Evolutionary conservation across 225 moss, liverwort and hornwort genomes (phyloP), one percentile per base, ranked within the genome.

Genomic region (Ulota crispa): DNA sequence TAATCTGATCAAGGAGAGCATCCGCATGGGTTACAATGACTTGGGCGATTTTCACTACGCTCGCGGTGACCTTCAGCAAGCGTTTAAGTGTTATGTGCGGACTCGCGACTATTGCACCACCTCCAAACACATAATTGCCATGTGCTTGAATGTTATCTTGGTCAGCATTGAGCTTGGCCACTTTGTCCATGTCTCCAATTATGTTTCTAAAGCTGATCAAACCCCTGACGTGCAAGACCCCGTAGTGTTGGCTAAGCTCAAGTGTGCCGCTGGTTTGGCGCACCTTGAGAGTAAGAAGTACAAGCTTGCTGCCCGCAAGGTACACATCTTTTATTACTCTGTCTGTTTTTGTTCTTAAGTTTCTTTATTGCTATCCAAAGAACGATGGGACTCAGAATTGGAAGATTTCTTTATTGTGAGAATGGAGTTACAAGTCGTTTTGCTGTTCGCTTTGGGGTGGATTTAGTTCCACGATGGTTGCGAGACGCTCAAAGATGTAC

Each of bases 271-370:
- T 50, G 99, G 96, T 75, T 86, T 99, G 84, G 96, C 96, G 27
- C 92, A 99, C 87, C 94, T 99, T 14, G 99, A 96, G 85, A 96
- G 92, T 87, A 99, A 93, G 89, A 96, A 96, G 85, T 99, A 95
- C 63, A 99, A 99, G 82, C 83, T 96, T 77, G 96, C 99, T 79
- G 99, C 99, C 19, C 92, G 94, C 72, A 96, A 99, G 98, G 98
- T 99, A 81, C 63, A 81, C 63, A 65, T 53, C 68, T 67, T 71
- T 43, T 18, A 26, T 28, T 37, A 15, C 73, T 6, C 37, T 81
- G n/a, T 81, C 6, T 39, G 10, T 37, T 70, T 54, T 30, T 56
- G 36, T 15, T 80, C 12, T 3, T 23, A 68, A 28, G 53, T 77
- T 53, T 75, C 78, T 41, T 20, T 75, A 39, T 57, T 75, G 57